A percentile compares a stretch with the other conserved stretches of the same genome.
Conservation (phyloP, 2,329 filamentous ascomycete genomes). For the Aciculosporium take region DNA sequence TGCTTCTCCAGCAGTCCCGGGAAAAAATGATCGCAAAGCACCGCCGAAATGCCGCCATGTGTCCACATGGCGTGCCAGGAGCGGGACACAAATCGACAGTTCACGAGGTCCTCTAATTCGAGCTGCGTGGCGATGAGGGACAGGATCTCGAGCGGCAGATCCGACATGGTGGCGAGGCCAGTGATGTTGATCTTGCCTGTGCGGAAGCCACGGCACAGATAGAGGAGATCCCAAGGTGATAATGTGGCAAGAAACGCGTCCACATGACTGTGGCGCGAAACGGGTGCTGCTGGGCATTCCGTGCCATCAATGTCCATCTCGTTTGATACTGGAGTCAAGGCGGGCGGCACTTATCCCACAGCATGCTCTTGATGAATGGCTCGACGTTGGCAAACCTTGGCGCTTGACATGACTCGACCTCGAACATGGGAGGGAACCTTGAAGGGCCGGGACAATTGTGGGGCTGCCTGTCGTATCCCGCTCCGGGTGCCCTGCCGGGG, state of each 20-base stretch:
- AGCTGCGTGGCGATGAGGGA: constrained; percentile 12
- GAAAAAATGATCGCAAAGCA: constrained; percentile 14
- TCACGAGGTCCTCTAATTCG: constrained; percentile 12
- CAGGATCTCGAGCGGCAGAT: constrained; percentile 17
- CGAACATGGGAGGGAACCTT: too few species aligned
- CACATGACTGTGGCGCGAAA: constrained; percentile 6
- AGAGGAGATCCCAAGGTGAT: constrained; percentile 15
- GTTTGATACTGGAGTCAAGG: too few species aligned
- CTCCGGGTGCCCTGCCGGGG: too few species aligned
- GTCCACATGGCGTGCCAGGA: constrained; percentile 15
- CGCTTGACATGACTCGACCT: too few species aligned
- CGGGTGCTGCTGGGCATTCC: background rate
- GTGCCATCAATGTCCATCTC: background rate
- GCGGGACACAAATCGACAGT: constrained; percentile 13
- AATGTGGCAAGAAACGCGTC: constrained; percentile 13
- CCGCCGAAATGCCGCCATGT: constrained; percentile 9
- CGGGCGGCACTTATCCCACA: too few species aligned
- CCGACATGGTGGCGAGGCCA: constrained; percentile 12
- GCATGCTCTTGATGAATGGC: too few species aligned
- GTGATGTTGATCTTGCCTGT: constrained; percentile 9
- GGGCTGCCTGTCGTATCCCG: too few species aligned
- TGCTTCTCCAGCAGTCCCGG: constrained; percentile 13
- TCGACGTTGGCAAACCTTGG: too few species aligned
- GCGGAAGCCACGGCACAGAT: constrained; percentile 11
- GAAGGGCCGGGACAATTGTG: too few species aligned